A percentile compares a stretch with the other conserved stretches of the same genome.
These are phyloP conservation scores for Ceratocystis smalleyi DNA, from an alignment of 2,329 filamentous ascomycete genomes.

Conservation along the genomic window DNA sequence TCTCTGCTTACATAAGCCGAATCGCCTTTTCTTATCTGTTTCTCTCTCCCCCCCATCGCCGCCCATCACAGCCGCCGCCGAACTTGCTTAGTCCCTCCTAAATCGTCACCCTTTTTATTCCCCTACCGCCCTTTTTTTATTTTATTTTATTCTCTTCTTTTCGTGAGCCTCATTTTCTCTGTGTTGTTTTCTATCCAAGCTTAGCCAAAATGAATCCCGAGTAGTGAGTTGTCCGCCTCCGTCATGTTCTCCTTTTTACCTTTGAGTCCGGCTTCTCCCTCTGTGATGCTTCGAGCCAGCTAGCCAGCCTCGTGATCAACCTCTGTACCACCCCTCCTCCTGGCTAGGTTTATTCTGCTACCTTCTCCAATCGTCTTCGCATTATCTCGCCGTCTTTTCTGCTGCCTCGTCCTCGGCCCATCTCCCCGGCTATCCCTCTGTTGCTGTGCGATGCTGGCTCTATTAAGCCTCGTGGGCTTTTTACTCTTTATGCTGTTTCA, in stretches of 20 bases:
- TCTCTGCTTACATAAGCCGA: neutral
- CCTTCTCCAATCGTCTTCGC: too few relatives aligned
- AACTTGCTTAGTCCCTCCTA: neutral
- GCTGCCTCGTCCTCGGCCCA: neutral
- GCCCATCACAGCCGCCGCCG: neutral
- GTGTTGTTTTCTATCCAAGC: neutral
- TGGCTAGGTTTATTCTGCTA: neutral
- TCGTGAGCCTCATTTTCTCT: conserved; percentile 4
- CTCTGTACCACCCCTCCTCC: neutral
- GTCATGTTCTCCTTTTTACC: neutral
- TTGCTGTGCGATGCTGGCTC: too few relatives aligned
- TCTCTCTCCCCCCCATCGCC: neutral
- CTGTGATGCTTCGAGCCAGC: neutral
- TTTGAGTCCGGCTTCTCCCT: neutral
- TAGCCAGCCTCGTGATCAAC: neutral
- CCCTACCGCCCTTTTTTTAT: neutral
- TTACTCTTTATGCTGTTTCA: neutral
- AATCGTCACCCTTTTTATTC: neutral
- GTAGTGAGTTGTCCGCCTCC: conserved; percentile 48
- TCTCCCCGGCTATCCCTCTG: conserved; percentile 5
- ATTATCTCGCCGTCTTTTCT: neutral
- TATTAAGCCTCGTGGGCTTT: neutral
- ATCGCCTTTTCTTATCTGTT: neutral
- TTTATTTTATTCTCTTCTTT: neutral
- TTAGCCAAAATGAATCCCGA: conserved; percentile 70